These are phyloP conservation scores for Phytophthora sp. DNA, from an alignment of 352 stramenopile genomes.

Conservation along the genomic window DNA sequence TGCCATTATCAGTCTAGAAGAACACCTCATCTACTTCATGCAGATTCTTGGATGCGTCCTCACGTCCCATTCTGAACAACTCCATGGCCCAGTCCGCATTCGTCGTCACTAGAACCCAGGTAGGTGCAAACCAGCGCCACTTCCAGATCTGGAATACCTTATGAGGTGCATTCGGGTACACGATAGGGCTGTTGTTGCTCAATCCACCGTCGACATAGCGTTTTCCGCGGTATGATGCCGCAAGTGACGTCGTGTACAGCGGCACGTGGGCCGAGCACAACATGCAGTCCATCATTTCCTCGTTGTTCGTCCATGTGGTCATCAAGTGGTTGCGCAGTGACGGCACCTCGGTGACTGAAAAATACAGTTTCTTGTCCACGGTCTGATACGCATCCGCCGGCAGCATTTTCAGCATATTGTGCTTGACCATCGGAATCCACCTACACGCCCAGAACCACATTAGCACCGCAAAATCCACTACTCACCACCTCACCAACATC, in stretches of 20 bases:
- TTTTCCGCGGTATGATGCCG: constrained; percentile 71
- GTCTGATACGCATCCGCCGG: constrained; percentile 65
- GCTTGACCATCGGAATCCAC: constrained; percentile 81
- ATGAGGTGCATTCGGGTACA: constrained; percentile 55
- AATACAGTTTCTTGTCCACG: constrained; percentile 75
- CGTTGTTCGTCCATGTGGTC: constrained; percentile 74
- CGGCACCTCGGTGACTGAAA: constrained; percentile 77
- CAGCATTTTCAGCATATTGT: constrained; percentile 69
- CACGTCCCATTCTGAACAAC: constrained; percentile 78
- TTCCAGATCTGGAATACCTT: constrained; percentile 89
- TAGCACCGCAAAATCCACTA: too few species aligned
- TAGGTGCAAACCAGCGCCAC: constrained; percentile 79
- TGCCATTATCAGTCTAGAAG: constrained; percentile 46
- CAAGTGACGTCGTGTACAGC: constrained; percentile 73
- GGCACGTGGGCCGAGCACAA: constrained; percentile 75
- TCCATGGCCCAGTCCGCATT: constrained; percentile 76
- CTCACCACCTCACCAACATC: not conserved
- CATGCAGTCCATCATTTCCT: constrained; percentile 87
- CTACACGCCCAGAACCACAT: too few species aligned
- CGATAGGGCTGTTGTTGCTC: constrained; percentile 73
- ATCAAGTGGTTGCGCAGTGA: constrained; percentile 73
- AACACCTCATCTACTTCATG: constrained; percentile 71
- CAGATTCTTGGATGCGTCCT: constrained; percentile 73
- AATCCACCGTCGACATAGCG: constrained; percentile 77
- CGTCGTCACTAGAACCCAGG: constrained; percentile 81